Evolutionary conservation across 169 alveolate genomes (phyloP), one percentile per base, ranked within the genome.

Genomic region (Eimeria necatrix): DNA sequence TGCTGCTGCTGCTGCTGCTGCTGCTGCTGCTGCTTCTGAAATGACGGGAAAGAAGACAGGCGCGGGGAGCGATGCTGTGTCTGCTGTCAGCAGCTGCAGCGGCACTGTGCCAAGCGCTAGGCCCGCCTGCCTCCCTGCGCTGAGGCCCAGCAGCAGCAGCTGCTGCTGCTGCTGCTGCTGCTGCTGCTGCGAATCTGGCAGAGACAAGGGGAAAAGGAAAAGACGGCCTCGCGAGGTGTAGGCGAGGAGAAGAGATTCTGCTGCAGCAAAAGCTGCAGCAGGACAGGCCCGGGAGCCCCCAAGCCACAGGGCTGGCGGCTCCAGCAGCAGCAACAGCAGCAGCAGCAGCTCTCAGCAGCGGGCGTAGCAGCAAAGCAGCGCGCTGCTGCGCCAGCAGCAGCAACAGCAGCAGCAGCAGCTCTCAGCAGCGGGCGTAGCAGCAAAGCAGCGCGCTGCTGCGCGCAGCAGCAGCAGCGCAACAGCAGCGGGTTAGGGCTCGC

Each of bases 51-150:
- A 48, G 86, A 76, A 76, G 60, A 76, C 64, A 48, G 86, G 86
- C 59, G 61, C 41, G 10, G 86, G 86, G 22, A 48, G 56, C 59
- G 61, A 7, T 49, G 86, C 61, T 12, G 61, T 14, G 22, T 76
- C 86, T 32, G 86, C 61, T 76, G 86, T 32, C 56, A 76, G 86
- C 56, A 76, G 24, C 86, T 76, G 86, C 64, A 76, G 61, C 64
- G 86, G 86, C 26, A 76, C 41, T 18, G 86, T 46, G 26, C 86
- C 86, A 3, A 76, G 8, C 52, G 86, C 86, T 14, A 76, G 56
- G 18, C 86, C 86, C 61, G 61, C 86, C 18, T 24, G 86, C 22
- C 86, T 32, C 60, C 64, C 86, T 18, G 22, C 4, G 86, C 7
- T 12, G 56, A 76, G 22, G 14, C 86, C 56, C 24, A 12, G 26